A percentile compares a stretch with the other conserved stretches of the same genome.
These are phyloP conservation scores for Cadophora sp. DNA, from an alignment of 2,329 filamentous ascomycete species.

Conservation along the genomic window DNA sequence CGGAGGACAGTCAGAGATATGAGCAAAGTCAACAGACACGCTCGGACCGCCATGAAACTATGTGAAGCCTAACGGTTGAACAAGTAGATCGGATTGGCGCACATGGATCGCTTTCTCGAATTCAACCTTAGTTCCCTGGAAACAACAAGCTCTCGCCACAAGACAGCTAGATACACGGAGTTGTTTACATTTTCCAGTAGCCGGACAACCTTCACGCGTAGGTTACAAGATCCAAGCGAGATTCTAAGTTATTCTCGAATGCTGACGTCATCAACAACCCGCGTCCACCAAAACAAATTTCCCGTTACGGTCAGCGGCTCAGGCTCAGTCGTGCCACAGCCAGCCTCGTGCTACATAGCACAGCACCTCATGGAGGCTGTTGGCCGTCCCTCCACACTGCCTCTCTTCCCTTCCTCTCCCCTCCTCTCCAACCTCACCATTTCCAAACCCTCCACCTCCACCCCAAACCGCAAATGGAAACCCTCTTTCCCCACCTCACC, in stretches of 20 bases:
- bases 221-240: background rate
- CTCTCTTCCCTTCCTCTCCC: background rate
- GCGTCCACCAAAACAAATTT: slow-evolving; percentile 11
- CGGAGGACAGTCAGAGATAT: no score
- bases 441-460: slow-evolving; percentile 5
- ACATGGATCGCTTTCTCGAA: no score
- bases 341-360: slow-evolving; percentile 10
- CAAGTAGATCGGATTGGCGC: no score
- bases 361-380: background rate
- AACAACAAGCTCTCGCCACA: no score
- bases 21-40: no score
- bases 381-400: background rate
- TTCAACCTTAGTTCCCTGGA: no score
- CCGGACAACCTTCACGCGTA: background rate
- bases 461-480: slow-evolving; percentile 25
- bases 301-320: slow-evolving; percentile 1
- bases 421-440: background rate
- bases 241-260: background rate
- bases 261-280: slow-evolving; percentile 10
- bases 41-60: no score
- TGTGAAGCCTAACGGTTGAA: no score
- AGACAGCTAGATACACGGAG: no score
- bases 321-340: background rate
- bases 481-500: slow-evolving; percentile 35
- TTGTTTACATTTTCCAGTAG: background rate